Evolutionary conservation across 768 basidiomycete species (phyloP).

Genomic region (Leccinum disarticulatum): DNA sequence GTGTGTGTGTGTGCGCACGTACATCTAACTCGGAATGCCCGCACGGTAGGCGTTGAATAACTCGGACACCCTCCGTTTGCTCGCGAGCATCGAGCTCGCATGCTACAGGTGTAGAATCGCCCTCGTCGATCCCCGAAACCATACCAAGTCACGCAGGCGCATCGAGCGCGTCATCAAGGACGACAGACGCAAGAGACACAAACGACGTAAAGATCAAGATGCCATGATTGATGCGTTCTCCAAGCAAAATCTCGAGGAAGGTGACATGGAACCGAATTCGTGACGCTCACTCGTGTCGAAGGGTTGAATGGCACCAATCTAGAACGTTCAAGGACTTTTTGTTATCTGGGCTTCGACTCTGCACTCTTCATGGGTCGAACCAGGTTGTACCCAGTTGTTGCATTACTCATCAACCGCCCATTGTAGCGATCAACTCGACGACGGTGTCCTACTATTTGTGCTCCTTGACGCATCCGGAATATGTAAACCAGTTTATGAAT

Average conservation of each 20-base stretch:
- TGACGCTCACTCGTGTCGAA: constrained; percentile 13
- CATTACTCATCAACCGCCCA: constrained; percentile 24
- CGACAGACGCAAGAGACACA: constrained; percentile 77
- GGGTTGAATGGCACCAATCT: constrained; percentile 12
- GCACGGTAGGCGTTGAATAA: constrained; percentile 69
- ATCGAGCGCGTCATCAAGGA: constrained; percentile 84
- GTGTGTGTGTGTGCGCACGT: background rate
- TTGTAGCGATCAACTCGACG: constrained; percentile 17
- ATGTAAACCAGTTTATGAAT: constrained; percentile 13
- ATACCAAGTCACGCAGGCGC: constrained; percentile 63
- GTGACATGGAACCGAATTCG: constrained; percentile 26
- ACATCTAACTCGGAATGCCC: constrained; percentile 12
- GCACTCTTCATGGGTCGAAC: constrained; percentile 3
- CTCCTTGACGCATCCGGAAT: constrained; percentile 3
- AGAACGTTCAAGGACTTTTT: constrained; percentile 13
- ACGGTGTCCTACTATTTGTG: constrained; percentile 6
- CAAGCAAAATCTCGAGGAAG: constrained; percentile 41
- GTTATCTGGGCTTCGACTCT: constrained; percentile 8
- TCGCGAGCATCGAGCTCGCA: constrained; percentile 83
- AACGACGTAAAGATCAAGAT: constrained; percentile 81
- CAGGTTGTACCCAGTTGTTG: constrained; percentile 19
- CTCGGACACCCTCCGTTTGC: constrained; percentile 76
- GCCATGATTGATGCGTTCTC: constrained; percentile 80
- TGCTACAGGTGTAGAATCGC: constrained; percentile 76
- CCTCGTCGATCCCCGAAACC: constrained; percentile 63